Evolutionary conservation across 768 basidiomycete genomes (phyloP), one percentile per base, ranked within the genome.

Genomic region (Boletus sp.): DNA sequence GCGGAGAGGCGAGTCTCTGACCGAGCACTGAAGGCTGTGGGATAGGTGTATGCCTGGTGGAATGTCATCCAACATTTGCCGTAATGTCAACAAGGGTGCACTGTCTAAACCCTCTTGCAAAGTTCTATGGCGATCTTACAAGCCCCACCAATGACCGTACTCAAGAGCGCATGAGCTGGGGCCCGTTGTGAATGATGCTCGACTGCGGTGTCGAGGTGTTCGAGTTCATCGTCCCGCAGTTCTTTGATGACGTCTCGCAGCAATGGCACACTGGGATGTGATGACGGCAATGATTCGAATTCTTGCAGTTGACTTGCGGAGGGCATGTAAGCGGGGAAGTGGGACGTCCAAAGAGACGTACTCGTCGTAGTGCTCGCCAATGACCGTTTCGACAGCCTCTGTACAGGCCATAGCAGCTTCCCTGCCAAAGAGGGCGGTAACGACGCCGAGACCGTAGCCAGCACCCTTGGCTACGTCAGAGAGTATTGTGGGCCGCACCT

Each of bases 341-440:
- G 23, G 15, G 44, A 38, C 29, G 19, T 14, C 48, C 9, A 35
- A n/a, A 51, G 35, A 42, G 51, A 80, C 91, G 67, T 68, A 96
- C 95, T 97, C 93, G 69, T 98, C 92, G 64, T 98, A 98, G 72
- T 98, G 95, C 70, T 98, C 95, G 38, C 95, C 95, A 49, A 98
- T 98, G 52, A 93, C 93, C 0, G 95, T 97, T 70, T 98, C 95
- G 19, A 98, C 94, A 0, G 95, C 95, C 70, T 98, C 95, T 0
- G 95, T 98, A 64, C 95, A 98, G 7, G 95, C 95, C 95, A 98
- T 98, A 1, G 95, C 93, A 13, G 94, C 93, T 61, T 97, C 88
- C 65, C 84, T 88, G 35, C 95, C 90, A 81, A 96, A 79, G 21
- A 96, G 72, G 1, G 91, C 95, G 0, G 95, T 97, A 0, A 75